Base-by-base conservation (phyloP, 2,329 filamentous ascomycete species). In the Penicillium sp. region DNA sequence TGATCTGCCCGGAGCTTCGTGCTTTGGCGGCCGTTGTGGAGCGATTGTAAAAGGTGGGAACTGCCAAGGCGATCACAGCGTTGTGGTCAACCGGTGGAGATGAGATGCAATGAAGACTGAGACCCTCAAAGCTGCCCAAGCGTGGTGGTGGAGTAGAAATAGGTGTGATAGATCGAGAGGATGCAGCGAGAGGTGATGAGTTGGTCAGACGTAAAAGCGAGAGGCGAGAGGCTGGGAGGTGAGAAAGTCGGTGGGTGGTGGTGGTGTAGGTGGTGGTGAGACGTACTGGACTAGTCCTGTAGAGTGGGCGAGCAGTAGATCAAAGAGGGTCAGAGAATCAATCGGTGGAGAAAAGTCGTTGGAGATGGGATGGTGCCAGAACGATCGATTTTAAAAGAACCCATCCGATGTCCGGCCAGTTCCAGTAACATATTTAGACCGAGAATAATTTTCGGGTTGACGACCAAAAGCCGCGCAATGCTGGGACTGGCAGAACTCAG, bases 41-140 rank as follows among this genome's bases (percentile, higher is more conserved):
- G 66, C 42, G 30, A 19, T 45, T 30, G 35, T 60, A 55, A 58
- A 53, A 51, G 59, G 67, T 67, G 61, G 59, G 49, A 63, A 70
- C 70, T 67, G 71, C 73, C 72, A 74, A 75, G 72, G 62, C 61
- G 65, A 63, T 63, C 42, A 49, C 37, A 14, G 40, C 37, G 37
- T 42, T 25, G 40, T 45, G 37, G 38, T 35, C 6, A 28, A 2
- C 38, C 37, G 37, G 37, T 28, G 38, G 8, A 6, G 38, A 19
- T 16, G 28, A 4, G 26, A 25, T 28, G 22, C 25, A 43, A 19
- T 19, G 14, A 28, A 19, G 28, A 22, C n/a, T 51, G 48, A 51
- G 28, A 51, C 48, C 46, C n/a, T 25, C 6, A n/a, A 45, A 14
- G 33, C 43, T 43, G 11, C 35, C 43, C 35, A 25, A 28, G 35